Conservation (phyloP, 441 rosid species). For the Pelargonium exstipulatum region DNA sequence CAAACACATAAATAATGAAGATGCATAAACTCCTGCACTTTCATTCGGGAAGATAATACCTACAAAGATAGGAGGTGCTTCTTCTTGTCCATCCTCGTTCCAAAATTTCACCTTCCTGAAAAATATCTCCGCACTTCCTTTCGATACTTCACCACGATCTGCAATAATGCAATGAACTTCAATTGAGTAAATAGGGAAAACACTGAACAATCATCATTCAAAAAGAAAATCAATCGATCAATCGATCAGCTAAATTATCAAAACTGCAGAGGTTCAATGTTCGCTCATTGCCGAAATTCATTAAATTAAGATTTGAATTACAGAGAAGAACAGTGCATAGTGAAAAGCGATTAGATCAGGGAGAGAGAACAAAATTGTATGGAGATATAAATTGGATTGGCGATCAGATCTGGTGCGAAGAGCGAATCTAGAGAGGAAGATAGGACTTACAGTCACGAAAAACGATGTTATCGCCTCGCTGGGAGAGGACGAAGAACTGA, state of each 20-base stretch:
- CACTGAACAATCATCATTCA: background rate
- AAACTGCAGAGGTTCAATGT: too few species aligned
- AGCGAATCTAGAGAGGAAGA: background rate
- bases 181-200: too few species aligned
- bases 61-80: conserved; percentile 99
- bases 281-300: too few species aligned
- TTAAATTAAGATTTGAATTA: background rate
- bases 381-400: background rate
- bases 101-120: conserved; percentile 93
- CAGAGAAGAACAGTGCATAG: background rate
- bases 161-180: background rate
- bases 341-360: background rate
- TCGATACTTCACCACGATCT: background rate
- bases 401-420: background rate
- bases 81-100: conserved; percentile 89
- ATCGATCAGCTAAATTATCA: background rate
- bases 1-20: background rate
- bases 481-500: too few species aligned
- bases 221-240: background rate
- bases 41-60: conserved; percentile 43
- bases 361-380: background rate
- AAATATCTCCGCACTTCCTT: conserved; percentile 75
- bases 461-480: too few species aligned
- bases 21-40: background rate
- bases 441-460: background rate